phyloP scores from a whole-genome alignment of 1,139 yeast genomes.

The Geotrichum histeridarum region DNA sequence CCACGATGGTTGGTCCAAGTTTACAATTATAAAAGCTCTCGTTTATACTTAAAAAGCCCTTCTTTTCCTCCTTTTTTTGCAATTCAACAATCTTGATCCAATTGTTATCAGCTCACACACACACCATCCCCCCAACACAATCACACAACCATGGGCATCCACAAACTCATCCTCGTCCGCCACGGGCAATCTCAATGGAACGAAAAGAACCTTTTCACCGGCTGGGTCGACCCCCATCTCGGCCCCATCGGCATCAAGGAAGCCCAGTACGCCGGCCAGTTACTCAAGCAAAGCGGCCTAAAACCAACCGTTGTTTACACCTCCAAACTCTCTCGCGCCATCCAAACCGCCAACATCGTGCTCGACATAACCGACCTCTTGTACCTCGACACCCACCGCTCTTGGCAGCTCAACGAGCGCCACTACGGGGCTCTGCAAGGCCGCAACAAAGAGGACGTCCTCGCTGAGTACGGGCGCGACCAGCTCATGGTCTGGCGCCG shows the following conservation, averaged over 20 bases:
- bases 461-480: slow-evolving; percentile 83
- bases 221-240: slow-evolving; percentile 95
- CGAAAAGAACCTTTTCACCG: slow-evolving; percentile 96
- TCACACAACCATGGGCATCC: no score
- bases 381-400: slow-evolving; percentile 87
- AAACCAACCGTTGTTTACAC: slow-evolving; percentile 86
- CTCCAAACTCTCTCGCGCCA: slow-evolving; percentile 89
- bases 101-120: no score
- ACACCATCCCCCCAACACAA: no score
- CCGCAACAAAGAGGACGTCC: slow-evolving; percentile 91
- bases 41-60: no score
- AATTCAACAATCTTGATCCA: no score
- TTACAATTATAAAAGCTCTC: no score
- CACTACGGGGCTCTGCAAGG: slow-evolving; percentile 99
- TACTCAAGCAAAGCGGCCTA: slow-evolving; percentile 80
- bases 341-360: slow-evolving; percentile 96
- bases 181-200: slow-evolving; percentile 99
- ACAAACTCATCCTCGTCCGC: slow-evolving; percentile 44
- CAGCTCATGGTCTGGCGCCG: slow-evolving; percentile 97
- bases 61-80: no score
- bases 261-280: slow-evolving; percentile 90
- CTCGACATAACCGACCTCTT: slow-evolving; percentile 82
- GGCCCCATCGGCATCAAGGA: slow-evolving; percentile 81
- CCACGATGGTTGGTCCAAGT: no score
- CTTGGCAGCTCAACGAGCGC: slow-evolving; percentile 98